These are phyloP conservation scores for Aureobasidium zeae DNA, from an alignment of 2,329 filamentous ascomycete genomes.

Conservation along the genomic window DNA sequence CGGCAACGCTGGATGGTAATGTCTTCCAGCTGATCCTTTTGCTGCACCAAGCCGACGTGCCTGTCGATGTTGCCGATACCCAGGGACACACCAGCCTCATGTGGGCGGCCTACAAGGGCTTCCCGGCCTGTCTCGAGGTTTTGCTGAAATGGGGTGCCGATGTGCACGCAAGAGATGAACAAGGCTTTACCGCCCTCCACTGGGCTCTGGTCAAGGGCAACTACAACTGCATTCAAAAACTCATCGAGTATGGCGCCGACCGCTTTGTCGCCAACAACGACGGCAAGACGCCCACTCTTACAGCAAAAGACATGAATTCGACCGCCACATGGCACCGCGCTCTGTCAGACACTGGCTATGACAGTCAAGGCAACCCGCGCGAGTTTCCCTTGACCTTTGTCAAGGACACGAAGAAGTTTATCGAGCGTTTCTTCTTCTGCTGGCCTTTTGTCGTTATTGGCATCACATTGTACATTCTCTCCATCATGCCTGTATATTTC, in stretches of 20 bases:
- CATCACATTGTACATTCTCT: constrained; percentile 60
- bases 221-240: constrained; percentile 78
- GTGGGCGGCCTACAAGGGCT: constrained; percentile 99
- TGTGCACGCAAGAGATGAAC: constrained; percentile 81
- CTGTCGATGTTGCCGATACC: constrained; percentile 80
- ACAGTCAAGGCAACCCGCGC: constrained; percentile 63
- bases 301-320: constrained; percentile 85
- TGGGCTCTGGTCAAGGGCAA: constrained; percentile 96
- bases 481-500: constrained; percentile 62
- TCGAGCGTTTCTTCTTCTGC: constrained; percentile 79
- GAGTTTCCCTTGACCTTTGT: constrained; percentile 66
- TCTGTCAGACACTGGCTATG: constrained; percentile 74
- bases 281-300: constrained; percentile 80
- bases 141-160: constrained; percentile 93
- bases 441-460: constrained; percentile 76
- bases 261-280: constrained; percentile 81
- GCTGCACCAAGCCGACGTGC: constrained; percentile 80
- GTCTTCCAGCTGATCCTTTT: constrained; percentile 80
- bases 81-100: constrained; percentile 92
- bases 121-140: constrained; percentile 80
- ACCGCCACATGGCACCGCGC: constrained; percentile 71
- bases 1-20: constrained; percentile 95
- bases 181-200: constrained; percentile 88
- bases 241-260: constrained; percentile 92
- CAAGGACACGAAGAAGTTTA: constrained; percentile 67